Conservation (phyloP, 106 monocot genomes). For the Phalaenopsis equestris region DNA sequence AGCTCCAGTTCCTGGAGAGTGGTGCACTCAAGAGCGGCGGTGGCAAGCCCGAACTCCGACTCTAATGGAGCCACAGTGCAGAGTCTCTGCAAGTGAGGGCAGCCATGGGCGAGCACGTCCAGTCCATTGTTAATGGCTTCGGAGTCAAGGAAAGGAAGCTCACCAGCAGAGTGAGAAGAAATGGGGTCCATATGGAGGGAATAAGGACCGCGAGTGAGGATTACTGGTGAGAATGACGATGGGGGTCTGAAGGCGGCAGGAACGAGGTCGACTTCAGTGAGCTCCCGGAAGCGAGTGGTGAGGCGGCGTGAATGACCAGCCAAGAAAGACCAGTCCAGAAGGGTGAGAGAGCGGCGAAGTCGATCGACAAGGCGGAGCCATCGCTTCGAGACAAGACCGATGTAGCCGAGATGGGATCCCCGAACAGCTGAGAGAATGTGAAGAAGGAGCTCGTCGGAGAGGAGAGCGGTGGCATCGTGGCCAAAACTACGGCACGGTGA, state of each 20-base stretch:
- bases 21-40: conserved; percentile 38
- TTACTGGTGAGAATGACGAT: conserved; percentile 17
- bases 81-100: conserved; percentile 47
- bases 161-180: conserved; percentile 13
- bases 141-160: conserved; percentile 23
- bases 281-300: conserved; percentile 51
- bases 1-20: conserved; percentile 76
- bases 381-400: conserved; percentile 73
- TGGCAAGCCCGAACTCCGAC: conserved; percentile 36
- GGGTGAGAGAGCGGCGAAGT: conserved; percentile 53
- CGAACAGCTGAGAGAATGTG: conserved; percentile 50
- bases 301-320: conserved; percentile 31
- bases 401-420: neutral
- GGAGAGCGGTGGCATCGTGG: conserved; percentile 34
- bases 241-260: conserved; percentile 48
- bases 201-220: conserved; percentile 45
- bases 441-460: conserved; percentile 84
- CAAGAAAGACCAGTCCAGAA: conserved; percentile 59
- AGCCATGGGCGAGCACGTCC: conserved; percentile 33
- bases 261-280: conserved; percentile 63
- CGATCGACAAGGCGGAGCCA: conserved; percentile 74
- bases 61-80: conserved; percentile 32
- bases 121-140: conserved; percentile 43
- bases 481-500: conserved; percentile 12
- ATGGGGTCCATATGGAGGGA: conserved; percentile 39